Conservation (phyloP, 345 rosid genomes). For the Durio zibethinus region DNA sequence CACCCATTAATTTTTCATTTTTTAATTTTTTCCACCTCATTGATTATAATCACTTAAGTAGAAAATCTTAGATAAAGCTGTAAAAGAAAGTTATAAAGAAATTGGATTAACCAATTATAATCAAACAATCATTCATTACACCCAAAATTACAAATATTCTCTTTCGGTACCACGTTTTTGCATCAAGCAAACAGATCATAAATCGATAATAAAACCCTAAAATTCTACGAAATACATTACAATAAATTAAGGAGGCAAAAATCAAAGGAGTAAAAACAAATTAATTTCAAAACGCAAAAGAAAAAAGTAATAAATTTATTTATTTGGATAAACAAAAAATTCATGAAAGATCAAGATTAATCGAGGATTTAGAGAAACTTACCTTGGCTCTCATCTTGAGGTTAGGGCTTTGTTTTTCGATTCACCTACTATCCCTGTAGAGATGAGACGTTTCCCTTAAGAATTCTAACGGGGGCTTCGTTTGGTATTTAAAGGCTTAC, state of each 20-base stretch:
- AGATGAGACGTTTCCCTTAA: neutral
- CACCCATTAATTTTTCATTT: neutral
- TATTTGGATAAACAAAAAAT: neutral
- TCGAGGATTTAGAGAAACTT: neutral
- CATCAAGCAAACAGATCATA: neutral
- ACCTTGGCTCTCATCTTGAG: conserved; percentile 7
- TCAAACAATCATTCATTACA: neutral
- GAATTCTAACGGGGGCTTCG: neutral
- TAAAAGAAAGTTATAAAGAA: neutral
- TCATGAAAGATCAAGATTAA: neutral
- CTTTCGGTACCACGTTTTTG: neutral
- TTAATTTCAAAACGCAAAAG: neutral
- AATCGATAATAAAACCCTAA: neutral
- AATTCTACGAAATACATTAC: neutral
- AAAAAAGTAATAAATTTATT: neutral
- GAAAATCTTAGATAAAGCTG: neutral
- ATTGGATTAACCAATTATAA: neutral
- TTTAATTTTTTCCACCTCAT: neutral
- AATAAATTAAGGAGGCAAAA: neutral
- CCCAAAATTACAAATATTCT: neutral
- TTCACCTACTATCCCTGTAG: neutral
- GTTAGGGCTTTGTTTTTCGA: neutral
- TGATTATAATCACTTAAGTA: neutral
- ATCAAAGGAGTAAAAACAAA: neutral
- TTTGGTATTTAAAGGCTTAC: neutral